A percentile compares a stretch with the other conserved stretches of the same genome.
phyloP scores from a whole-genome alignment of 768 basidiomycete species.

The Termitomyces eurrhizus region DNA sequence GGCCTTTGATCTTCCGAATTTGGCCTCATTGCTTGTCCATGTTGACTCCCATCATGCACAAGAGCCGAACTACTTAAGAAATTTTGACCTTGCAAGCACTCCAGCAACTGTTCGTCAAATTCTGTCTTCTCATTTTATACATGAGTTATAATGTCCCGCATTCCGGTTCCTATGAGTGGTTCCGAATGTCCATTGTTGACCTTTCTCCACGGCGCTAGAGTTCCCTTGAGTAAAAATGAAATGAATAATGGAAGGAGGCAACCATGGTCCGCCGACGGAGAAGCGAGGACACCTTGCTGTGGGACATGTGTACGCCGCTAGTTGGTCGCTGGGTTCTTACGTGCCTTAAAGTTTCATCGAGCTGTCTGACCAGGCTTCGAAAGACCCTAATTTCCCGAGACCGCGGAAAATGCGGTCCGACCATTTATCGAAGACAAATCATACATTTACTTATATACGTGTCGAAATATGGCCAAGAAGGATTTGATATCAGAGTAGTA shows the following conservation, averaged over 20 bases:
- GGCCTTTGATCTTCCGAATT: not conserved
- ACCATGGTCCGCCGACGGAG: not conserved
- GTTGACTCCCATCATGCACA: not conserved
- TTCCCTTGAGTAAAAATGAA: not conserved
- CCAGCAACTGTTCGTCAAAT: too few relatives aligned
- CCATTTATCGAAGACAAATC: not conserved
- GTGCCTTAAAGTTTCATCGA: not conserved
- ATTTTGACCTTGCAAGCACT: too few relatives aligned
- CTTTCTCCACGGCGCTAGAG: too few relatives aligned
- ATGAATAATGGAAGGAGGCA: not conserved
- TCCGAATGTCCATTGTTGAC: too few relatives aligned
- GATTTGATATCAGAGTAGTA: not conserved
- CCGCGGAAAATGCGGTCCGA: not conserved
- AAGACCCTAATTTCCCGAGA: not conserved
- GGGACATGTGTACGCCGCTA: not conserved
- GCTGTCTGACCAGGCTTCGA: not conserved
- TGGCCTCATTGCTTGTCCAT: conserved; percentile 6
- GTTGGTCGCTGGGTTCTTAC: not conserved
- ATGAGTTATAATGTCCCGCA: too few relatives aligned
- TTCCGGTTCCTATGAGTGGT: too few relatives aligned
- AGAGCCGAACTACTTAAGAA: not conserved
- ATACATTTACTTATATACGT: not conserved
- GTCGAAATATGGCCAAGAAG: not conserved
- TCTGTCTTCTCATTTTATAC: too few relatives aligned
- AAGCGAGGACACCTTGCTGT: not conserved